Conservation (phyloP, 2,329 filamentous ascomycete species). For the Davidsoniella australis region DNA sequence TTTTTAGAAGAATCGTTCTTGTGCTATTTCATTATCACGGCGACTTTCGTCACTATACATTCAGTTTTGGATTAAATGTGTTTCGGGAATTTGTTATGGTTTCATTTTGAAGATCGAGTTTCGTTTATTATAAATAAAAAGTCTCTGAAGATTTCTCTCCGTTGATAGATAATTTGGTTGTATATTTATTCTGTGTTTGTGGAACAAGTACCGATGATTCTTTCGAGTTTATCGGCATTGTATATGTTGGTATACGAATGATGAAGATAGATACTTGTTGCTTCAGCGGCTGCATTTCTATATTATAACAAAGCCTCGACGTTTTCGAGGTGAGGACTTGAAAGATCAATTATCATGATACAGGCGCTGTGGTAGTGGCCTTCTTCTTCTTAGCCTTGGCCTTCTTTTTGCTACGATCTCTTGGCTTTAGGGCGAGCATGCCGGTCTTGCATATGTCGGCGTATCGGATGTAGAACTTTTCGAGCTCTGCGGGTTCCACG, state of each 20-base stretch:
- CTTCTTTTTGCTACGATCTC: slow-evolving; percentile 77
- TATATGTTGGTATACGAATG: no score
- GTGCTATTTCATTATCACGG: neutral
- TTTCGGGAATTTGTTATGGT: neutral
- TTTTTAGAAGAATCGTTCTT: neutral
- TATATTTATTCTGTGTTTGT: no score
- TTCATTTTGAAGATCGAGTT: no score
- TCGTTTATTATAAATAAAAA: neutral
- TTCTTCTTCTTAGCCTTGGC: slow-evolving; percentile 62
- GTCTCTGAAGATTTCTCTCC: neutral
- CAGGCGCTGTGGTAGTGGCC: slow-evolving; percentile 18
- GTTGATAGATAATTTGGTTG: no score
- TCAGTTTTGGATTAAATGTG: neutral
- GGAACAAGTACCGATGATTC: no score
- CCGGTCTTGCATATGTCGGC: slow-evolving; percentile 80
- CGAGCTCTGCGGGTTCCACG: slow-evolving; percentile 58
- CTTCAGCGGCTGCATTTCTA: no score
- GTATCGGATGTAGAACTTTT: slow-evolving; percentile 68
- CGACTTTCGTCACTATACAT: neutral
- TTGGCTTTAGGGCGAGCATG: slow-evolving; percentile 80
- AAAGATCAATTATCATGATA: neutral
- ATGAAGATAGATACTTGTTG: no score
- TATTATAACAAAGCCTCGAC: no score
- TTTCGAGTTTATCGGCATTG: no score
- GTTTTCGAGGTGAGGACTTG: no score